These are phyloP conservation scores for Bipolaris sorokiniana DNA, from an alignment of 2,329 filamentous ascomycete genomes.

Conservation along the genomic window DNA sequence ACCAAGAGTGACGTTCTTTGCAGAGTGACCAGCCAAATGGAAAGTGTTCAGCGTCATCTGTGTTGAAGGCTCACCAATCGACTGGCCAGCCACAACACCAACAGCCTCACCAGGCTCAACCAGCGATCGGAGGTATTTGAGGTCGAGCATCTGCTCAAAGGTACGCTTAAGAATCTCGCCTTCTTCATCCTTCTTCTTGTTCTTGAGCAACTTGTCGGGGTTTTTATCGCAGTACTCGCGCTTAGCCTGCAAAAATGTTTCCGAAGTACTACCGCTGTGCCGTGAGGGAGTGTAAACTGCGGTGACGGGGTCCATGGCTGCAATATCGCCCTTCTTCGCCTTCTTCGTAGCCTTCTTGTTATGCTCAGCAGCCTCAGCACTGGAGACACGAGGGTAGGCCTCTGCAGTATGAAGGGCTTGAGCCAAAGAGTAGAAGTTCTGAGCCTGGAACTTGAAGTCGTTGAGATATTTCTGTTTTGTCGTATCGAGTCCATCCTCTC, in stretches of 20 bases:
- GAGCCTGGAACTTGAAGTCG: constrained; percentile 87
- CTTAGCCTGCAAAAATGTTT: constrained; percentile 77
- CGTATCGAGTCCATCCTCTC: constrained; percentile 93
- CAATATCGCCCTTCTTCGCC: constrained; percentile 72
- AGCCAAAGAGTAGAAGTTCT: constrained; percentile 82
- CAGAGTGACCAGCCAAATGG: constrained; percentile 97
- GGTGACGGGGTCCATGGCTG: constrained; percentile 76
- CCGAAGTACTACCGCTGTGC: constrained; percentile 84
- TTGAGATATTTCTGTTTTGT: constrained; percentile 91
- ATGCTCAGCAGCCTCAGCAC: constrained; percentile 68
- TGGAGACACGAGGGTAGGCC: constrained; percentile 61
- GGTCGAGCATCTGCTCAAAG: constrained; percentile 82
- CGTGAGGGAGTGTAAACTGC: constrained; percentile 76
- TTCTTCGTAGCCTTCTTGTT: constrained; percentile 77
- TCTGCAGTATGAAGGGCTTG: constrained; percentile 73
- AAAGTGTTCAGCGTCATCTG: constrained; percentile 99
- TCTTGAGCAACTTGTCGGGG: constrained; percentile 63
- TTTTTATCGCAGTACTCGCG: constrained; percentile 81
- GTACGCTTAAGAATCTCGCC: constrained; percentile 64
- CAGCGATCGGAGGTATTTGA: constrained; percentile 90
- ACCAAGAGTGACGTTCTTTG: constrained; percentile 98
- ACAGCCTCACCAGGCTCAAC: constrained; percentile 96
- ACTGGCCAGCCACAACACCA: constrained; percentile 95
- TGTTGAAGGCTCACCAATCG: constrained; percentile 94
- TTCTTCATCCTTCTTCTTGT: constrained; percentile 62